These are phyloP conservation scores for Canavalia gladiata DNA, from an alignment of 306 rosid genomes.

Conservation along the genomic window DNA sequence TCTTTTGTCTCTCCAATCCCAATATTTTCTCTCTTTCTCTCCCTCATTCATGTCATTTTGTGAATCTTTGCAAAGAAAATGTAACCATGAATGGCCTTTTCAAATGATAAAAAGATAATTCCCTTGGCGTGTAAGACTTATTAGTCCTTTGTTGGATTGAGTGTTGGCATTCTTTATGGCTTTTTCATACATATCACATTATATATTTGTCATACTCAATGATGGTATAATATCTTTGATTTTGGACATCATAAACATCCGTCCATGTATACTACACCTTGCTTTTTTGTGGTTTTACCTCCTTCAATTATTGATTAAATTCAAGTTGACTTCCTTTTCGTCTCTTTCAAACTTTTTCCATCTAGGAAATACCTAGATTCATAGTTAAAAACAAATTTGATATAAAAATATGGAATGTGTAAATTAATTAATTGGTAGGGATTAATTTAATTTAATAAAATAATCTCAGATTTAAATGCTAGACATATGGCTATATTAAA, in stretches of 20 bases:
- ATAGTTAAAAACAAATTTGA: neutral
- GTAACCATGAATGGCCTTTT: constrained; percentile 39
- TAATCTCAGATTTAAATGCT: too few relatives aligned
- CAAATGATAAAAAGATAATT: constrained; percentile 62
- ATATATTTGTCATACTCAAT: constrained; percentile 30
- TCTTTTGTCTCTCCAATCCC: constrained; percentile 57
- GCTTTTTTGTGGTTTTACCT: constrained; percentile 23
- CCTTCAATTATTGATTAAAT: constrained; percentile 43
- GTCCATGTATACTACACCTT: constrained; percentile 3
- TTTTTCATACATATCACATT: constrained; percentile 33
- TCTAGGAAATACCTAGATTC: neutral
- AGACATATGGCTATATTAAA: too few relatives aligned
- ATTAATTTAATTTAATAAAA: too few relatives aligned
- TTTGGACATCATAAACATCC: constrained; percentile 31
- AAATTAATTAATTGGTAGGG: too few relatives aligned
- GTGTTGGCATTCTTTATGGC: constrained; percentile 31
- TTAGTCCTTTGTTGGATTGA: constrained; percentile 32
- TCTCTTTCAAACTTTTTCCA: constrained; percentile 15
- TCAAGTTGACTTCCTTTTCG: constrained; percentile 47
- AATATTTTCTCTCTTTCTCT: constrained; percentile 36
- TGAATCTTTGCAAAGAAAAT: constrained; percentile 48
- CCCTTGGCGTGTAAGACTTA: constrained; percentile 72
- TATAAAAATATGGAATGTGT: neutral
- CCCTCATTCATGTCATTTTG: constrained; percentile 46
- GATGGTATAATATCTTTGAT: constrained; percentile 42